phyloP scores from a whole-genome alignment of 2,329 filamentous ascomycete species.

The Aspergillus costaricaensis region DNA sequence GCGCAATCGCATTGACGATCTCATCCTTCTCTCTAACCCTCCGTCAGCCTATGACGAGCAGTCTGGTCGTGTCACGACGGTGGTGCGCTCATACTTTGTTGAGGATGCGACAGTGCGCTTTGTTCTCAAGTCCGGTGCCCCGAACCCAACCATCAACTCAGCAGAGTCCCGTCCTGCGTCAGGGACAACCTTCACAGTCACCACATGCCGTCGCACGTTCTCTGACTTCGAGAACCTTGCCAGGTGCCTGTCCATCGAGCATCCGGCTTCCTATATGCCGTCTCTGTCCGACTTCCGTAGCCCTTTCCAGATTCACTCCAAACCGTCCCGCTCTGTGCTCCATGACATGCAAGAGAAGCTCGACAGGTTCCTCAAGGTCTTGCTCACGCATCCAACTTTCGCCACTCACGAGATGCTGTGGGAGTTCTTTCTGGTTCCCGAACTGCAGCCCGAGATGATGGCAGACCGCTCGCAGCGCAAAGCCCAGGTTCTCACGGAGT shows the following conservation, averaged over 20 bases:
- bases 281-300: constrained; percentile 74
- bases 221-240: constrained; percentile 89
- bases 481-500: constrained; percentile 77
- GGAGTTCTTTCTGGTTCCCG: constrained; percentile 98
- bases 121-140: constrained; percentile 90
- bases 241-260: constrained; percentile 79
- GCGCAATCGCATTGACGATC: constrained; percentile 91
- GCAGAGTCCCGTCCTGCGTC: constrained; percentile 50
- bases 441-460: constrained; percentile 88
- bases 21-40: constrained; percentile 77
- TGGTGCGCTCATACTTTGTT: constrained; percentile 94
- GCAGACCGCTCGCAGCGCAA: constrained; percentile 85
- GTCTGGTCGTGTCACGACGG: constrained; percentile 83
- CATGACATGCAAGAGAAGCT: constrained; percentile 84
- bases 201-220: constrained; percentile 85
- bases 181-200: constrained; percentile 82
- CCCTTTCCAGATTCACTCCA: constrained; percentile 90
- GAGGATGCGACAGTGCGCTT: constrained; percentile 93
- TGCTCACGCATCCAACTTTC: constrained; percentile 88
- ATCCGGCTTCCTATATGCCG: constrained; percentile 94
- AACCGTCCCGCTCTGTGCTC: constrained; percentile 82
- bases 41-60: constrained; percentile 54
- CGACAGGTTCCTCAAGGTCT: constrained; percentile 82
- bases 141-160: constrained; percentile 48
- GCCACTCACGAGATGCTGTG: constrained; percentile 95